These are phyloP conservation scores for Umbilicus rupestris DNA, from an alignment of 164 flowering plant species.

Conservation along the genomic window DNA sequence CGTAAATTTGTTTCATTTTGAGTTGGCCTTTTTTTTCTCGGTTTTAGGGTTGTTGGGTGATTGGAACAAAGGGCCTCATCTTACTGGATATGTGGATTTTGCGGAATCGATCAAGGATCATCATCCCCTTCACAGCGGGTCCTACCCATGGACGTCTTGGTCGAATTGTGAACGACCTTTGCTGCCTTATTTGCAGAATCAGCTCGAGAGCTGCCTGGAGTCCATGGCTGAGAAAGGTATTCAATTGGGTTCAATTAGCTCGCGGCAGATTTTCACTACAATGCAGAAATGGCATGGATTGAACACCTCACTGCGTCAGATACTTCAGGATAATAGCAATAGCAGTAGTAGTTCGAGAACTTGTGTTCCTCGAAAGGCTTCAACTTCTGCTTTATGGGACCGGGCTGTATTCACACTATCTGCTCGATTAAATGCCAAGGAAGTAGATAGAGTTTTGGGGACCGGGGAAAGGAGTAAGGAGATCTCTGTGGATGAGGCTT, in stretches of 20 bases:
- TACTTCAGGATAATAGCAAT: conserved; percentile 15
- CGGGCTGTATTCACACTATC: conserved; percentile 54
- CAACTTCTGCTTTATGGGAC: conserved; percentile 49
- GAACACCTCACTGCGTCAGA: conserved; percentile 42
- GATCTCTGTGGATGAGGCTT: conserved; percentile 40
- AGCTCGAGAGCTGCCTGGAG: conserved; percentile 66
- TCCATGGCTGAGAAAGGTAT: conserved; percentile 52
- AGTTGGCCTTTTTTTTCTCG: conserved; percentile 3
- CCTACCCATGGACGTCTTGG: conserved; percentile 73
- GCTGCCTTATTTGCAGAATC: conserved; percentile 32
- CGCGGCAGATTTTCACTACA: conserved; percentile 59
- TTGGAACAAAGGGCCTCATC: conserved; percentile 79
- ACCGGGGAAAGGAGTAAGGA: conserved; percentile 25
- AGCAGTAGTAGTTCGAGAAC: conserved; percentile 7
- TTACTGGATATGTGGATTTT: conserved; percentile 79
- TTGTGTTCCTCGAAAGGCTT: conserved; percentile 8
- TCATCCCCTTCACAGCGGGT: conserved; percentile 30
- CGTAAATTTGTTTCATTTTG: background rate
- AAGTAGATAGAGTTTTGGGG: conserved; percentile 38
- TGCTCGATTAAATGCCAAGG: conserved; percentile 31
- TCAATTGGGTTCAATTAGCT: conserved; percentile 53
- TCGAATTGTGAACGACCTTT: conserved; percentile 34
- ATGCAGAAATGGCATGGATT: conserved; percentile 73
- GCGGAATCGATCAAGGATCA: conserved; percentile 38
- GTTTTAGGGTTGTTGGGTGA: conserved; percentile 59